Evolutionary conservation across 345 rosid genomes (phyloP).

Genomic region (Cardiospermum halicacabum): DNA sequence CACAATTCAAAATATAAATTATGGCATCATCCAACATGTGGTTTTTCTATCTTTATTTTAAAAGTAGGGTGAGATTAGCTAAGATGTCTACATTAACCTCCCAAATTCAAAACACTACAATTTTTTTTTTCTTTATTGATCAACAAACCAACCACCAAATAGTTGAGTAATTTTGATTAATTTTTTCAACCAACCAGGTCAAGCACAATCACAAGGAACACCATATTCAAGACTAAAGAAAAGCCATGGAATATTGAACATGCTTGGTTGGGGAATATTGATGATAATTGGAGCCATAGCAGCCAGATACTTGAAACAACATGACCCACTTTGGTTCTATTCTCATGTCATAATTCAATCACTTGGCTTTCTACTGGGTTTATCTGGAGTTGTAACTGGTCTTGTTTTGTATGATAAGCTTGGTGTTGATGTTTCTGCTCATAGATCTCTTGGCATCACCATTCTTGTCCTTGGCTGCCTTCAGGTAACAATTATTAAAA

Average conservation of each 20-base stretch:
- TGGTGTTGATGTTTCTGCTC: constrained; percentile 37
- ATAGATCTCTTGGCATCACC: constrained; percentile 60
- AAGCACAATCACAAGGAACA: constrained; percentile 10
- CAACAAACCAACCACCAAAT: too few relatives aligned
- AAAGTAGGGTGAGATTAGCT: too few relatives aligned
- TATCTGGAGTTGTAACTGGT: constrained; percentile 56
- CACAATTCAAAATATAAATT: too few relatives aligned
- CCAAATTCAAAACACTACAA: too few relatives aligned
- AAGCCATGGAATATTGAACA: constrained; percentile 72
- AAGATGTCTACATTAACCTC: too few relatives aligned
- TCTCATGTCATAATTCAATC: constrained; percentile 46
- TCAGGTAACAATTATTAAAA: constrained; percentile 37
- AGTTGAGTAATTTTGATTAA: too few relatives aligned
- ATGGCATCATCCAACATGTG: too few relatives aligned
- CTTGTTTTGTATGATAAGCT: constrained; percentile 48
- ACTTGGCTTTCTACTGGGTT: constrained; percentile 47
- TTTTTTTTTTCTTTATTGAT: too few relatives aligned
- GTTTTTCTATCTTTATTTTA: too few relatives aligned
- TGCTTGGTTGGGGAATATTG: constrained; percentile 72
- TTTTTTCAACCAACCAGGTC: constrained; percentile 25
- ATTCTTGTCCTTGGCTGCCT: constrained; percentile 77
- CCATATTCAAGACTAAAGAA: constrained; percentile 40
- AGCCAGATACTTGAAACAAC: constrained; percentile 52
- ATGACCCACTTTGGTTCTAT: constrained; percentile 79
- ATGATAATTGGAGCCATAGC: constrained; percentile 58